These are phyloP conservation scores for Thymus quinquecostatus DNA, from an alignment of 257 asterid species.

Conservation along the genomic window DNA sequence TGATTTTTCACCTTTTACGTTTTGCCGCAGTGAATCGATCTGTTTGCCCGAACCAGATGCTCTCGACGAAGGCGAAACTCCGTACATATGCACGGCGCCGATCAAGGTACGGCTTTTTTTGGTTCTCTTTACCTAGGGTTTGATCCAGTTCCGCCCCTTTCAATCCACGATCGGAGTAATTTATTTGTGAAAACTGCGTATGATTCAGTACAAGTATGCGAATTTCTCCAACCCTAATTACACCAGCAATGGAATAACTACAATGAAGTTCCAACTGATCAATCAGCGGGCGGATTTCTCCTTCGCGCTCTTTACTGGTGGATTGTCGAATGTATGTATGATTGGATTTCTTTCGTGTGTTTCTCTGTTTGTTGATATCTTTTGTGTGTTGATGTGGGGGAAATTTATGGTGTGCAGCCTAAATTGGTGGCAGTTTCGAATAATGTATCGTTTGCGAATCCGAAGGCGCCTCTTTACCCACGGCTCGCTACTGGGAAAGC, in stretches of 20 bases:
- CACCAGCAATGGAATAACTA: conserved; percentile 38
- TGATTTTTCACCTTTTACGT: neutral
- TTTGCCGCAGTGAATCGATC: conserved; percentile 39
- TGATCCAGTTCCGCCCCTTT: neutral
- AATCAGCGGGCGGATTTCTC: conserved; percentile 60
- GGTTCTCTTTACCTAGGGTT: neutral
- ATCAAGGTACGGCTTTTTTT: conserved; percentile 41
- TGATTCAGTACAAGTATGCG: conserved; percentile 50
- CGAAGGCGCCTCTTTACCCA: conserved; percentile 63
- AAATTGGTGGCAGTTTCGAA: conserved; percentile 58
- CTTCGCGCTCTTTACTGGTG: conserved; percentile 61
- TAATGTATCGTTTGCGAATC: conserved; percentile 57
- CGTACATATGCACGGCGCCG: conserved; percentile 57
- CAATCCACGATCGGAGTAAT: neutral
- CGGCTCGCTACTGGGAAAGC: conserved; percentile 40
- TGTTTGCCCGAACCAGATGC: conserved; percentile 37
- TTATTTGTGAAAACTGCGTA: neutral
- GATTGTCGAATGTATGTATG: conserved; percentile 2
- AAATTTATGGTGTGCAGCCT: conserved; percentile 48
- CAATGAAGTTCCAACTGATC: conserved; percentile 51
- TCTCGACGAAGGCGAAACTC: conserved; percentile 29
- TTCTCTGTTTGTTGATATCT: too few relatives aligned
- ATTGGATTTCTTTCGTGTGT: too few relatives aligned
- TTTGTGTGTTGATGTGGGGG: neutral
- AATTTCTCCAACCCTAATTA: conserved; percentile 46